A percentile compares a stretch with the other conserved stretches of the same genome.
Evolutionary conservation across 345 rosid genomes (phyloP).

Genomic region (Eucalyptus cloeziana): DNA sequence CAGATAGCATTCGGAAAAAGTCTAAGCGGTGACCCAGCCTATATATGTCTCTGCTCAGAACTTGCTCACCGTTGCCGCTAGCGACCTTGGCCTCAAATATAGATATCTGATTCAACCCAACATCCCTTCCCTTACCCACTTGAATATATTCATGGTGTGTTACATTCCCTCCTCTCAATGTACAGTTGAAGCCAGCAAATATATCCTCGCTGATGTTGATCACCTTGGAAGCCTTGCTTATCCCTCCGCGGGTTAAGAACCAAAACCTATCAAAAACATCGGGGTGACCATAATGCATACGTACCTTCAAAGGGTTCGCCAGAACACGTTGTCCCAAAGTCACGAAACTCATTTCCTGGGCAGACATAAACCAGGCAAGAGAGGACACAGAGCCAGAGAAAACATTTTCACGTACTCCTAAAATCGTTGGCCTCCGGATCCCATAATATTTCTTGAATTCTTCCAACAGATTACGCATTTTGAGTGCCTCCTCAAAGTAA

Average conservation of each 20-base stretch:
- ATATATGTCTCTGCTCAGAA: constrained; percentile 77
- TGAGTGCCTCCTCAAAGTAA: constrained; percentile 87
- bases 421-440: constrained; percentile 71
- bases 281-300: constrained; percentile 95
- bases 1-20: constrained; percentile 81
- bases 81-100: constrained; percentile 89
- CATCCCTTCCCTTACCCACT: constrained; percentile 92
- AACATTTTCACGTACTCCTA: constrained; percentile 85
- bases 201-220: constrained; percentile 91
- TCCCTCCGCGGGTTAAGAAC: constrained; percentile 80
- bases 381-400: constrained; percentile 90
- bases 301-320: constrained; percentile 77
- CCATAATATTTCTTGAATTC: constrained; percentile 60
- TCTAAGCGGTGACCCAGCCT: constrained; percentile 82
- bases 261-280: constrained; percentile 92
- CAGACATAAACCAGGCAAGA: constrained; percentile 91
- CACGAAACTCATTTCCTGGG: constrained; percentile 80
- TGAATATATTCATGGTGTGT: constrained; percentile 90
- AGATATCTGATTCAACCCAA: constrained; percentile 78
- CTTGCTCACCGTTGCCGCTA: constrained; percentile 91
- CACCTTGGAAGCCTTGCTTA: constrained; percentile 85
- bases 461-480: constrained; percentile 88
- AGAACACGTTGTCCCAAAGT: constrained; percentile 92
- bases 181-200: constrained; percentile 89
- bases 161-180: constrained; percentile 83